Percentiles rank a stretch among this genome's conserved stretches.
These are phyloP conservation scores for Saccharum officinarum DNA, from an alignment of 176 grass and related monocot species.

Conservation along the genomic window DNA sequence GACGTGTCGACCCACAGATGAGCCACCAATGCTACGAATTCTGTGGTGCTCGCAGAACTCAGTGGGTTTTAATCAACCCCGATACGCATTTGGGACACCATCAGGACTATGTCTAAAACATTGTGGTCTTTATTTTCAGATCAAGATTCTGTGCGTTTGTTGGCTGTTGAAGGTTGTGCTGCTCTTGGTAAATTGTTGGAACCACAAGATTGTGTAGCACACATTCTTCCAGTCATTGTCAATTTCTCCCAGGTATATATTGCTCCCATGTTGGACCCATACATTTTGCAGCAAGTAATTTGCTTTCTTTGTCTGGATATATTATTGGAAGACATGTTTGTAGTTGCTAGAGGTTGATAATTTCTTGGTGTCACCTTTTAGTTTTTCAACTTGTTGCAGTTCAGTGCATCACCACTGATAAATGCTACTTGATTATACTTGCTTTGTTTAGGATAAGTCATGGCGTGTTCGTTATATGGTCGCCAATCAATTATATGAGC, in stretches of 20 bases:
- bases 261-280: neutral
- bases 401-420: neutral
- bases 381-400: constrained; percentile 1
- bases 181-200: constrained; percentile 95
- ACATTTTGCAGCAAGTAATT: neutral
- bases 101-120: neutral
- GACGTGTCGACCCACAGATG: no score
- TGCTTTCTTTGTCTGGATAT: neutral
- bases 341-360: constrained; percentile 3
- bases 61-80: no score
- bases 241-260: constrained; percentile 90
- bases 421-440: neutral
- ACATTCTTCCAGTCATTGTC: constrained; percentile 89
- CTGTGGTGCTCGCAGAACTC: no score
- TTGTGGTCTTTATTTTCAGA: constrained; percentile 50
- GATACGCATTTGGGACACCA: neutral
- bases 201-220: constrained; percentile 84
- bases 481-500: constrained; percentile 81
- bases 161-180: constrained; percentile 95
- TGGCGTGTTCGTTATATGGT: constrained; percentile 93
- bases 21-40: no score
- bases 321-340: neutral
- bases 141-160: constrained; percentile 92
- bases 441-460: constrained; percentile 64
- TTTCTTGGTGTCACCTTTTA: neutral